These are phyloP conservation scores for Annulohypoxylon maeteangense DNA, from an alignment of 495 filamentous ascomycete genomes.

Conservation along the genomic window DNA sequence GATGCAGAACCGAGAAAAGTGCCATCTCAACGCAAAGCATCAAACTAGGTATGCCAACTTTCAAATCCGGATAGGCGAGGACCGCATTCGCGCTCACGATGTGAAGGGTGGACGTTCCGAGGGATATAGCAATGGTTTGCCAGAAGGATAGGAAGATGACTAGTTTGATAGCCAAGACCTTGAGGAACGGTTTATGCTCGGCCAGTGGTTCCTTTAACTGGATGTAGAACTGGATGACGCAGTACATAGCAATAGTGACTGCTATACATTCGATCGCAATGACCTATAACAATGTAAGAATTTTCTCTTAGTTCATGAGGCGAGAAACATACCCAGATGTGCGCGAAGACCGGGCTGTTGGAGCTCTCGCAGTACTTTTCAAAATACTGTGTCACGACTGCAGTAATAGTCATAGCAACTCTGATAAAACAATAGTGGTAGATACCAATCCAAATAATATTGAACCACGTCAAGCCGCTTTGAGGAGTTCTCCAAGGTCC, in stretches of 20 bases:
- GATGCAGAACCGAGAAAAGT: slow-evolving; percentile 78
- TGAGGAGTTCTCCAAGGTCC: slow-evolving; percentile 77
- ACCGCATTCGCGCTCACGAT: slow-evolving; percentile 69
- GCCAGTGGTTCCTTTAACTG: slow-evolving; percentile 75
- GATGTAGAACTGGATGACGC: slow-evolving; percentile 88
- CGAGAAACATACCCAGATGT: slow-evolving; percentile 76
- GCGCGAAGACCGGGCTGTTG: slow-evolving; percentile 78
- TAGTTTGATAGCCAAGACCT: slow-evolving; percentile 88
- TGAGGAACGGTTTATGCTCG: slow-evolving; percentile 80
- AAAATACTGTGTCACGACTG: slow-evolving; percentile 75
- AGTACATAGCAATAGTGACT: slow-evolving; percentile 92
- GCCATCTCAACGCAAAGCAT: slow-evolving; percentile 91
- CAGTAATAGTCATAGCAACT: slow-evolving; percentile 83
- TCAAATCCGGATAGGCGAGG: slow-evolving; percentile 77
- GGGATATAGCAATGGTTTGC: slow-evolving; percentile 79
- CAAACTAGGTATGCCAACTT: slow-evolving; percentile 81
- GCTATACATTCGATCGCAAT: slow-evolving; percentile 74
- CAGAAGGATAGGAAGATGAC: slow-evolving; percentile 97
- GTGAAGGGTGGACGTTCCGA: slow-evolving; percentile 70
- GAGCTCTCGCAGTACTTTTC: slow-evolving; percentile 82
- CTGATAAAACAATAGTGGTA: slow-evolving; percentile 93
- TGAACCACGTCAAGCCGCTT: slow-evolving; percentile 94
- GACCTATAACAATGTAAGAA: slow-evolving; percentile 56
- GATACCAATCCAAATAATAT: slow-evolving; percentile 85
- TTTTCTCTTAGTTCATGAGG: slow-evolving; percentile 7